Evolutionary conservation across 345 rosid species (phyloP).

Genomic region (Populus tremula): DNA sequence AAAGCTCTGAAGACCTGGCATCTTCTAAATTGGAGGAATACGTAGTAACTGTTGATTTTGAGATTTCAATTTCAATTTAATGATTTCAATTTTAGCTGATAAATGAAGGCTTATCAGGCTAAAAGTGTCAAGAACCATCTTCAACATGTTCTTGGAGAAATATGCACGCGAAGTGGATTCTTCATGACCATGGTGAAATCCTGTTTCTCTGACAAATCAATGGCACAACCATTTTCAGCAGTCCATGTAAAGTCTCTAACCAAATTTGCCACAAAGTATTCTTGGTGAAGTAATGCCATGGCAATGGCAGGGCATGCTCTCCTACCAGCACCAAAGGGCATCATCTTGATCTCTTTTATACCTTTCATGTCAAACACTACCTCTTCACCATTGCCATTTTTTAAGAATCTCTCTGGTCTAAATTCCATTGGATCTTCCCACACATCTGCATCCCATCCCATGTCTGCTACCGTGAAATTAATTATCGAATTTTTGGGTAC

Average conservation of each 20-base stretch:
- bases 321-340: slow-evolving; percentile 26
- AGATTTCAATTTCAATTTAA: too few species aligned
- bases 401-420: slow-evolving; percentile 18
- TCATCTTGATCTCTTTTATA: slow-evolving; percentile 19
- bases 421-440: slow-evolving; percentile 24
- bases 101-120: too few species aligned
- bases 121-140: not conserved
- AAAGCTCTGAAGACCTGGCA: not conserved
- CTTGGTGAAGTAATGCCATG: slow-evolving; percentile 16
- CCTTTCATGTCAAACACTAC: slow-evolving; percentile 14
- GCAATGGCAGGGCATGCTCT: slow-evolving; percentile 18
- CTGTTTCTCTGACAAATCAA: slow-evolving; percentile 18
- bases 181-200: slow-evolving; percentile 18
- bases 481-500: slow-evolving; percentile 11
- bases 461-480: slow-evolving; percentile 23
- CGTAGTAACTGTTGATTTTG: too few species aligned
- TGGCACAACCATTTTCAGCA: not conserved
- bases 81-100: too few species aligned
- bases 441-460: slow-evolving; percentile 19
- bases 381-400: not conserved
- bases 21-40: not conserved
- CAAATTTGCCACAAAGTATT: slow-evolving; percentile 23
- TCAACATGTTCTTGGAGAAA: not conserved
- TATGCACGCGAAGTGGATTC: not conserved
- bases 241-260: slow-evolving; percentile 13